A percentile compares a stretch with the other conserved stretches of the same genome.
phyloP scores from a whole-genome alignment of 176 grass and related monocot species.

The Phyllostachys edulis region DNA sequence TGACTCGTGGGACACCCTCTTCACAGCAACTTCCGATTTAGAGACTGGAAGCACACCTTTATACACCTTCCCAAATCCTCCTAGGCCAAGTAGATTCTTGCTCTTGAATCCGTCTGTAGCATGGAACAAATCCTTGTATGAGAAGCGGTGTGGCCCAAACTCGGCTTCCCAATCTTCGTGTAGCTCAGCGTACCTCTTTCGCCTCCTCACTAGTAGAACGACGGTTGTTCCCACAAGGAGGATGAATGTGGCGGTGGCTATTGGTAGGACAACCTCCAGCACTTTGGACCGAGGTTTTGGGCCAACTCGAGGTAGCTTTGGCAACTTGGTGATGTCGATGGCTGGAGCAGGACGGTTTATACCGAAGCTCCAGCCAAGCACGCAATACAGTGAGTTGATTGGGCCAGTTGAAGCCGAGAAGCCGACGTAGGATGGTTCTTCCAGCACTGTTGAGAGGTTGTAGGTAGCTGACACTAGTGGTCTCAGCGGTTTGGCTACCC shows the following conservation, averaged over 20 bases:
- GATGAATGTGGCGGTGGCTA: background rate
- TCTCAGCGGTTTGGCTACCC: background rate
- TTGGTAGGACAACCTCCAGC: background rate
- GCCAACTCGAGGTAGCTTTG: background rate
- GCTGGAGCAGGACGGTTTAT: constrained; percentile 1
- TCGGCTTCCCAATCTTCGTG: constrained; percentile 26
- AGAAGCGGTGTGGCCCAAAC: constrained; percentile 10
- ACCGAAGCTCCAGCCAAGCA: constrained; percentile 40
- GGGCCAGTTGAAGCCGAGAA: constrained; percentile 34
- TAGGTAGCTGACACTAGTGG: background rate
- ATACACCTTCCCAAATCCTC: constrained; percentile 29
- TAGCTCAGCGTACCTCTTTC: constrained; percentile 12
- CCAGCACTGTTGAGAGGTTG: constrained; percentile 29
- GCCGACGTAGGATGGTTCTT: constrained; percentile 19
- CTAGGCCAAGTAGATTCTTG: constrained; percentile 2
- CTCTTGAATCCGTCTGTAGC: constrained; percentile 21
- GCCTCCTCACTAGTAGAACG: background rate
- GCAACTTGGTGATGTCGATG: background rate
- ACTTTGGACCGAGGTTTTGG: background rate
- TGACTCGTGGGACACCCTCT: background rate
- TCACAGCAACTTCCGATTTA: background rate
- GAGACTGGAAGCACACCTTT: background rate
- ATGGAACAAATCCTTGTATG: constrained; percentile 17
- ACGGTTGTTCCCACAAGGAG: background rate
- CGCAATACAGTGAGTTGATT: constrained; percentile 1